These are phyloP conservation scores for Babjeviella inositovora DNA, from an alignment of 805 yeast genomes.

Conservation along the genomic window DNA sequence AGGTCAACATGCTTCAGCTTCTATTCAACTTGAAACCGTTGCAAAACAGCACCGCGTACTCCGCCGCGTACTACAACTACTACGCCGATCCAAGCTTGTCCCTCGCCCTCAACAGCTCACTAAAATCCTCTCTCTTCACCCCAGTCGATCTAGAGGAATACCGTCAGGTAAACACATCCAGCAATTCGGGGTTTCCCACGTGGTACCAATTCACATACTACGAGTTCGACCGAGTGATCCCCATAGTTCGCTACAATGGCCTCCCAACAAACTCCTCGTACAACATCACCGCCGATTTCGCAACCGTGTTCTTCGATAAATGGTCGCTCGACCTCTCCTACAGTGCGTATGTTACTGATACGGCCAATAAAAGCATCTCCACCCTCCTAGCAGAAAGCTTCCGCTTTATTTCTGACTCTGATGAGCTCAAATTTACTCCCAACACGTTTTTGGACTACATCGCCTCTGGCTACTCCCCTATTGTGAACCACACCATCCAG, in stretches of 20 bases:
- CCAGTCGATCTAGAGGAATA: too few relatives aligned
- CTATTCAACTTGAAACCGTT: constrained; percentile 19
- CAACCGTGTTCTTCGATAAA: constrained; percentile 5
- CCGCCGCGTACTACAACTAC: too few relatives aligned
- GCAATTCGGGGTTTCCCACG: constrained; percentile 13
- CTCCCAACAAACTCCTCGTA: constrained; percentile 13
- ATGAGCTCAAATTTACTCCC: constrained; percentile 17
- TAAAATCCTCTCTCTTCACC: too few relatives aligned
- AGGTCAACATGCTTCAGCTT: constrained; percentile 24
- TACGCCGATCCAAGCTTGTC: too few relatives aligned
- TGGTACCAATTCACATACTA: constrained; percentile 15
- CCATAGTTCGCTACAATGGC: constrained; percentile 13
- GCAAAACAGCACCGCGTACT: too few relatives aligned
- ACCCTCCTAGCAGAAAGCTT: constrained; percentile 7
- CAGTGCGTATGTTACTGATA: constrained; percentile 2
- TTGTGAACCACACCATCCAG: constrained; percentile 24
- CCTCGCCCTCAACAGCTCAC: too few relatives aligned
- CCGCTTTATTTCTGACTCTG: constrained; percentile 16
- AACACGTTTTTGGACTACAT: constrained; percentile 18
- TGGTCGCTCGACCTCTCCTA: constrained; percentile 1
- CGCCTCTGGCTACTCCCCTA: constrained; percentile 51
- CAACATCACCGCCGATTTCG: constrained; percentile 6
- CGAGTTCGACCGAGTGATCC: constrained; percentile 14
- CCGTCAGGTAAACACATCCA: too few relatives aligned
- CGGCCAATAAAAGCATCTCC: not conserved